A percentile compares a stretch with the other conserved stretches of the same genome.
phyloP scores from a whole-genome alignment of 2,329 filamentous ascomycete species.

The Coniochaeta sp. region DNA sequence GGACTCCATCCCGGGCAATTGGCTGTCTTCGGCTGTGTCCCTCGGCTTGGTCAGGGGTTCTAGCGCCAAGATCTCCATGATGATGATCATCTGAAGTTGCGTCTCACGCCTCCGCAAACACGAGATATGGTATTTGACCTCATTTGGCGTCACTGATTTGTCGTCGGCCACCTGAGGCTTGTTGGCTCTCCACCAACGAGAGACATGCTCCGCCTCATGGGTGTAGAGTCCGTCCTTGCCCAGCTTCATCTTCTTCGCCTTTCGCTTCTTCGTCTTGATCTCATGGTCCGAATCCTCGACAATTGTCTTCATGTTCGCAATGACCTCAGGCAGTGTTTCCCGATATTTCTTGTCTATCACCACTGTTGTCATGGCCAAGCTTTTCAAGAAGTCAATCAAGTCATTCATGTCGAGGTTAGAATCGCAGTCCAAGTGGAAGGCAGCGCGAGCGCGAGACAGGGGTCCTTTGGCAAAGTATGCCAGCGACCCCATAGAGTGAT shows the following conservation, averaged over 20 bases:
- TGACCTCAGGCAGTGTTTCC: constrained; percentile 58
- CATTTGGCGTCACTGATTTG: constrained; percentile 36
- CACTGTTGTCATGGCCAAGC: constrained; percentile 57
- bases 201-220: constrained; percentile 56
- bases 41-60: constrained; percentile 42
- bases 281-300: constrained; percentile 49
- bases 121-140: constrained; percentile 56
- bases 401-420: constrained; percentile 54
- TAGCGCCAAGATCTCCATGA: constrained; percentile 69
- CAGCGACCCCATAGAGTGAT: constrained; percentile 64
- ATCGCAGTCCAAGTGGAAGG: constrained; percentile 59
- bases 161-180: constrained; percentile 47
- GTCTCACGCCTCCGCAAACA: constrained; percentile 68
- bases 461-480: constrained; percentile 83
- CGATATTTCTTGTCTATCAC: constrained; percentile 74
- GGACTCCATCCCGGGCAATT: constrained; percentile 37
- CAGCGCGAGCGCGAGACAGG: constrained; percentile 64
- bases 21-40: constrained; percentile 33
- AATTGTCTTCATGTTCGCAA: constrained; percentile 48
- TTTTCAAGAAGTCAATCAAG: constrained; percentile 61
- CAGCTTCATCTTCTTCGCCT: constrained; percentile 57
- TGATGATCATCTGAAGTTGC: constrained; percentile 71
- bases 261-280: constrained; percentile 39
- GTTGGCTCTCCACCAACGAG: constrained; percentile 62
- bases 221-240: constrained; percentile 65